Percentiles rank a stretch among this genome's conserved stretches.
These are phyloP conservation scores for Fereydounia khargensis DNA, from an alignment of 1,284 basidiomycete species.

Conservation along the genomic window DNA sequence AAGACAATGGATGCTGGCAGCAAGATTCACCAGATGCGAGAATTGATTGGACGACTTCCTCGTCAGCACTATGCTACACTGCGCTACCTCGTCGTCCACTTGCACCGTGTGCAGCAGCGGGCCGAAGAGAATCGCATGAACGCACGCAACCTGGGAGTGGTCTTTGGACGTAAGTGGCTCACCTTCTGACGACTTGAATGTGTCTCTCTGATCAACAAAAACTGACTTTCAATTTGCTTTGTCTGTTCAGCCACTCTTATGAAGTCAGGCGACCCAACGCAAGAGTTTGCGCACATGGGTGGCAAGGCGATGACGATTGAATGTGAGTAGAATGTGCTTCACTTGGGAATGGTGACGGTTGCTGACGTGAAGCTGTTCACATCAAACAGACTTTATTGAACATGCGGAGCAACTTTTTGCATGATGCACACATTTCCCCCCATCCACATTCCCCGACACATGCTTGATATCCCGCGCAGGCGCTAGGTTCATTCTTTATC, in stretches of 20 bases:
- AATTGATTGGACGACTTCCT: conserved; percentile 76
- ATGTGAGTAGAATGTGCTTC: conserved; percentile 9
- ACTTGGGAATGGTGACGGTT: neutral
- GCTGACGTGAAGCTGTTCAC: neutral
- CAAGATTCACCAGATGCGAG: conserved; percentile 56
- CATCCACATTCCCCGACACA: no score
- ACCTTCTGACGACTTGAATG: conserved; percentile 1
- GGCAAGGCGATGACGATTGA: conserved; percentile 78
- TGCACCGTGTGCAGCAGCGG: conserved; percentile 62
- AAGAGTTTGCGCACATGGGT: conserved; percentile 95
- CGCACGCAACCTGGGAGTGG: conserved; percentile 94
- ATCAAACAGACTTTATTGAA: conserved; percentile 1
- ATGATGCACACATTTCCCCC: no score
- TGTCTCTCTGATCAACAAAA: conserved; percentile 1
- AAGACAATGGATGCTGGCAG: conserved; percentile 4
- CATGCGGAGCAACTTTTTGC: conserved; percentile 1
- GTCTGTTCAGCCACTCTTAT: conserved; percentile 77
- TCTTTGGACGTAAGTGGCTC: conserved; percentile 85
- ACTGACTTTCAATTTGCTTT: no score
- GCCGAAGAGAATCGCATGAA: conserved; percentile 83
- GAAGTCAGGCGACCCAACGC: conserved; percentile 77
- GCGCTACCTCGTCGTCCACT: conserved; percentile 77
- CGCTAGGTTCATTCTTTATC: no score
- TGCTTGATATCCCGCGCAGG: no score
- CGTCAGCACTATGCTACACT: conserved; percentile 83